Evolutionary conservation across 371 early-diverging fungal species (phyloP).

Genomic region (Rhizopus microsporus): DNA sequence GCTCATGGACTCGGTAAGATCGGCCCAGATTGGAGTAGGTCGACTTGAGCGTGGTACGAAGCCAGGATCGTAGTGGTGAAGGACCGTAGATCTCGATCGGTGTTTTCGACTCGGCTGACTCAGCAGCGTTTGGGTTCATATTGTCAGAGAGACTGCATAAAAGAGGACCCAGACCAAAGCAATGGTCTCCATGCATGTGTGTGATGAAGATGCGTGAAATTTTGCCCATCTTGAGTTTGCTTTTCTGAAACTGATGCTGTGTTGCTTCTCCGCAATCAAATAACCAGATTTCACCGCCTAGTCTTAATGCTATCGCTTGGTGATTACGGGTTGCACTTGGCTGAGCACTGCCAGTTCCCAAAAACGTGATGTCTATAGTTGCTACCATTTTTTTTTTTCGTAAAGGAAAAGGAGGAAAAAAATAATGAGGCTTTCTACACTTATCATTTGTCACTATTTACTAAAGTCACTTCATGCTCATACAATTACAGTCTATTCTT

Average conservation of each 20-base stretch:
- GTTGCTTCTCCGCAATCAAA: slow-evolving; percentile 84
- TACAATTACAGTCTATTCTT: too few species aligned
- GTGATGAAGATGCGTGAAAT: slow-evolving; percentile 58
- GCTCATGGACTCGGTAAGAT: slow-evolving; percentile 51
- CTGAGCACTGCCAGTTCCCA: slow-evolving; percentile 73
- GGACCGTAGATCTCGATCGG: slow-evolving; percentile 63
- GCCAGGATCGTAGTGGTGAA: slow-evolving; percentile 45
- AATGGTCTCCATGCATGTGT: slow-evolving; percentile 69
- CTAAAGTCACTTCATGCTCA: neutral
- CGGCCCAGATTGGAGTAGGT: slow-evolving; percentile 44
- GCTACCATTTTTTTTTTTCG: slow-evolving; percentile 20
- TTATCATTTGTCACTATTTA: too few species aligned
- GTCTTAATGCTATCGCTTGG: slow-evolving; percentile 59
- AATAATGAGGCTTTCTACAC: neutral
- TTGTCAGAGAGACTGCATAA: slow-evolving; percentile 55
- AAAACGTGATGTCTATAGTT: slow-evolving; percentile 59
- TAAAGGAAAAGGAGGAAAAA: neutral
- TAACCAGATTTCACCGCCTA: slow-evolving; percentile 57
- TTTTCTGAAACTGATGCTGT: slow-evolving; percentile 62
- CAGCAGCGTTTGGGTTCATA: slow-evolving; percentile 21
- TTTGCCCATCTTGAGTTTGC: slow-evolving; percentile 41
- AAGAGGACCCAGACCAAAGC: slow-evolving; percentile 59
- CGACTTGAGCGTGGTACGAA: slow-evolving; percentile 46
- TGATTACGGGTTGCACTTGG: slow-evolving; percentile 73
- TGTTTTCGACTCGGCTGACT: slow-evolving; percentile 1